Conservation (phyloP, 192 early-diverging fungal genomes). For the Allomyces macrogynus region DNA sequence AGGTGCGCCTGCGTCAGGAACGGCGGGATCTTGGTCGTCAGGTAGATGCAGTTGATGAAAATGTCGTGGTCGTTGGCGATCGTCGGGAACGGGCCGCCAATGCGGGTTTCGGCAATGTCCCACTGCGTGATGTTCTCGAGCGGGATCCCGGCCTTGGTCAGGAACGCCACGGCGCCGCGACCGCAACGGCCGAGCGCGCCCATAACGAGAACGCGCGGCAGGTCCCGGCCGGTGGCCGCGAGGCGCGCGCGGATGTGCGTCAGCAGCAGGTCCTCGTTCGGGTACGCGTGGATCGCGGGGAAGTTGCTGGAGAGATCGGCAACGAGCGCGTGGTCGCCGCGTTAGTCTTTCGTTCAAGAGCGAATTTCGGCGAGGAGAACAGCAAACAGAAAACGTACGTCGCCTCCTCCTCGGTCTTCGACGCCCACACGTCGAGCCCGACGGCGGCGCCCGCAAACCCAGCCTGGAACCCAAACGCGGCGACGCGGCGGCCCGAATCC, state of each 20-base stretch:
- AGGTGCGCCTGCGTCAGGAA: conserved; percentile 73
- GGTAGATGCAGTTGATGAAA: conserved; percentile 99
- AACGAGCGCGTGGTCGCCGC: conserved; percentile 40
- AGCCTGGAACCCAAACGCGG: conserved; percentile 92
- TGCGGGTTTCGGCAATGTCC: conserved; percentile 86
- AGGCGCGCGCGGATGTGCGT: conserved; percentile 42
- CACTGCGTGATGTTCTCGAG: conserved; percentile 75
- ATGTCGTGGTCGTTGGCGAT: conserved; percentile 63
- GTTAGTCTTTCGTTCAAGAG: no score
- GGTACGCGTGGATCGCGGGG: conserved; percentile 60
- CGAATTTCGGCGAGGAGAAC: no score
- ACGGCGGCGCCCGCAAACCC: conserved; percentile 89
- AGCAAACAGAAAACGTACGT: no score
- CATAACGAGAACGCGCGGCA: conserved; percentile 84
- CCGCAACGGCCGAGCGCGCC: conserved; percentile 93
- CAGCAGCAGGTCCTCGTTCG: conserved; percentile 63
- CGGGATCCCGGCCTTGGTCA: conserved; percentile 58
- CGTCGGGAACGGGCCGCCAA: conserved; percentile 79
- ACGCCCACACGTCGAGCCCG: conserved; percentile 71
- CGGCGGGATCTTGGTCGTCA: conserved; percentile 75
- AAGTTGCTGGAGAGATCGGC: conserved; percentile 32
- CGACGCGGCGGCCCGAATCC: conserved; percentile 64
- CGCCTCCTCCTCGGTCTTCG: conserved; percentile 11
- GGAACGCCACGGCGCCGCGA: conserved; percentile 66
- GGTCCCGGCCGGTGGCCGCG: conserved; percentile 33